phyloP scores from a whole-genome alignment of 2,329 filamentous ascomycete species.

The Diaporthe citrichinensis region DNA sequence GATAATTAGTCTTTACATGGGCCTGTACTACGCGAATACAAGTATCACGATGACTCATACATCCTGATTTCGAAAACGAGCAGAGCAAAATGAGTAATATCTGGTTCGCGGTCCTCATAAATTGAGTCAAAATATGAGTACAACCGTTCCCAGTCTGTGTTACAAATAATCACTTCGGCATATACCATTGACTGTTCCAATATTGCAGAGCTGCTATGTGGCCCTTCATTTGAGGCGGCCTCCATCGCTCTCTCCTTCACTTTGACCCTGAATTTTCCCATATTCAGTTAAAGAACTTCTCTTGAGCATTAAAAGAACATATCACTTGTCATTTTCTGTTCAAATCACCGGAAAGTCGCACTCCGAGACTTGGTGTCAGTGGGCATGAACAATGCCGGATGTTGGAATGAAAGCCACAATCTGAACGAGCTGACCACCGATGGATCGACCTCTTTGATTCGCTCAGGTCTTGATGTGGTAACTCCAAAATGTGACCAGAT shows the following conservation, averaged over 20 bases:
- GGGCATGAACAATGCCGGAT: no score
- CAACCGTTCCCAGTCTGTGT: background rate
- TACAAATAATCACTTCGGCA: background rate
- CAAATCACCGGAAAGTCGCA: background rate
- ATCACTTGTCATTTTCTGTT: background rate
- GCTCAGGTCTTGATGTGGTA: background rate
- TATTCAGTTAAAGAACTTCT: no score
- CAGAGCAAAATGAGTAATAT: no score
- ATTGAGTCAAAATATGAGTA: background rate
- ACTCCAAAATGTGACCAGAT: background rate
- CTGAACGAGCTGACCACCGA: background rate
- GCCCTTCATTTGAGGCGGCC: background rate
- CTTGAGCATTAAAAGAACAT: rapidly evolving
- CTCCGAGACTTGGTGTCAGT: background rate
- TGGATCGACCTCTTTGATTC: background rate
- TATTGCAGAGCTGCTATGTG: background rate
- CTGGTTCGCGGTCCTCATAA: no score
- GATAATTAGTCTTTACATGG: no score
- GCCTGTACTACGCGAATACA: background rate
- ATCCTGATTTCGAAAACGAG: no score
- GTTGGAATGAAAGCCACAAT: background rate
- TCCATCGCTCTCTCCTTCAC: background rate
- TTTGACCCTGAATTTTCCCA: background rate
- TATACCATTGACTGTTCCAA: background rate
- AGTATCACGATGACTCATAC: no score